phyloP scores from a whole-genome alignment of 768 basidiomycete species.

The Coprinopsis cinerea region DNA sequence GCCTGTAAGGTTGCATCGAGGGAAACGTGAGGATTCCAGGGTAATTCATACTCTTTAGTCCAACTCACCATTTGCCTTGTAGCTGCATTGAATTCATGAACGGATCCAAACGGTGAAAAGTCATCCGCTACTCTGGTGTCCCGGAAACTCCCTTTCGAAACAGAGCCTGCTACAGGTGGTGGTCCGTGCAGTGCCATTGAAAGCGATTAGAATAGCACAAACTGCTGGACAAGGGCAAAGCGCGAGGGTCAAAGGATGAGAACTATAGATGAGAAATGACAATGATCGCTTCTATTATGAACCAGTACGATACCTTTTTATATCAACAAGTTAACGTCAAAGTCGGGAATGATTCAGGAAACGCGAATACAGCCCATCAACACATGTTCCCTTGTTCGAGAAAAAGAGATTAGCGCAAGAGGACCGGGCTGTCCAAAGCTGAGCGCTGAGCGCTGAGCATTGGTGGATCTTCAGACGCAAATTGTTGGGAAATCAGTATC shows the following conservation, averaged over 20 bases:
- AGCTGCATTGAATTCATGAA: conserved; percentile 6
- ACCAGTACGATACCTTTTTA: too few relatives aligned
- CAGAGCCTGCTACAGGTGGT: background rate
- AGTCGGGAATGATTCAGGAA: too few relatives aligned
- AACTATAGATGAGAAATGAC: background rate
- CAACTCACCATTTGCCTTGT: conserved; percentile 6
- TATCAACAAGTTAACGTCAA: too few relatives aligned
- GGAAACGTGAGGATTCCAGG: too few relatives aligned
- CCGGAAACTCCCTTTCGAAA: background rate
- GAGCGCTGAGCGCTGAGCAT: too few relatives aligned
- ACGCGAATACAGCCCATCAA: background rate
- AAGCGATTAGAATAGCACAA: background rate
- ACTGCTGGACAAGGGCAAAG: background rate
- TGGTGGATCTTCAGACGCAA: too few relatives aligned
- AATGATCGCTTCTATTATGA: background rate
- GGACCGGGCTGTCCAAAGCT: too few relatives aligned
- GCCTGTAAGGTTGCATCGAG: background rate
- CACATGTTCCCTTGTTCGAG: background rate
- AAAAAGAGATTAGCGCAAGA: background rate
- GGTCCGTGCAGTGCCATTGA: background rate
- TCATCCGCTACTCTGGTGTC: conserved; percentile 4
- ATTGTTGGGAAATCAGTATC: too few relatives aligned
- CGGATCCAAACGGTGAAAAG: conserved; percentile 11
- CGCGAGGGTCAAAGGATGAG: background rate
- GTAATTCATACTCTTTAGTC: background rate